Percentiles rank a stretch among this genome's conserved stretches.
phyloP scores from a whole-genome alignment of 768 basidiomycete genomes.

The Amanita molliuscula region DNA sequence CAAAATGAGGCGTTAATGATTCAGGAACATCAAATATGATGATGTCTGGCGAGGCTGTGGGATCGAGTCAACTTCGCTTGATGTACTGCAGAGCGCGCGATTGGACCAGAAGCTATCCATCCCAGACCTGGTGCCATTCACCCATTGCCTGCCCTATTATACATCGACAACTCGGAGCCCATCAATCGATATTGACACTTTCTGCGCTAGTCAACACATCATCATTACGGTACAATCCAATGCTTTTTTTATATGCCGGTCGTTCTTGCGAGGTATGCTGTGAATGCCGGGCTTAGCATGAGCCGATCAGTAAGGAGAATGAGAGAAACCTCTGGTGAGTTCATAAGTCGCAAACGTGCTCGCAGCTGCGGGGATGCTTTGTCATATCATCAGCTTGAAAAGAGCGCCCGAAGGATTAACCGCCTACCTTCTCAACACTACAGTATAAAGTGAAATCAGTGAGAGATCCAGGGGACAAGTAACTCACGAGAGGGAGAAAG shows the following conservation, averaged over 20 bases:
- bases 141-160: too few relatives aligned
- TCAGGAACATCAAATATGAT: neutral
- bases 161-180: neutral
- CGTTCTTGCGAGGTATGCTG: conserved; percentile 1
- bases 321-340: conserved; percentile 44
- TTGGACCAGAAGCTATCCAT: too few relatives aligned
- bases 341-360: conserved; percentile 89
- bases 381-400: neutral
- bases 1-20: neutral
- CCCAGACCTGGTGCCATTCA: too few relatives aligned
- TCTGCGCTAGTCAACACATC: neutral
- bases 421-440: conserved; percentile 55
- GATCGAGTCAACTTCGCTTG: too few relatives aligned
- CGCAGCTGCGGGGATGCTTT: conserved; percentile 83
- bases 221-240: neutral
- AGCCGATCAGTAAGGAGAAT: neutral
- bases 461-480: neutral
- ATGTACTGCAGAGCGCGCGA: too few relatives aligned
- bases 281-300: neutral
- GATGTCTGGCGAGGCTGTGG: too few relatives aligned
- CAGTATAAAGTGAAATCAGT: neutral
- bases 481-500: conserved; percentile 67
- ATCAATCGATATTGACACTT: neutral
- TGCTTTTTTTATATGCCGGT: conserved; percentile 5
- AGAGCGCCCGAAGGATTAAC: neutral